Percentiles rank a stretch among this genome's conserved stretches.
Evolutionary conservation across 306 rosid species (phyloP).

Genomic region (Potentilla sterilis): DNA sequence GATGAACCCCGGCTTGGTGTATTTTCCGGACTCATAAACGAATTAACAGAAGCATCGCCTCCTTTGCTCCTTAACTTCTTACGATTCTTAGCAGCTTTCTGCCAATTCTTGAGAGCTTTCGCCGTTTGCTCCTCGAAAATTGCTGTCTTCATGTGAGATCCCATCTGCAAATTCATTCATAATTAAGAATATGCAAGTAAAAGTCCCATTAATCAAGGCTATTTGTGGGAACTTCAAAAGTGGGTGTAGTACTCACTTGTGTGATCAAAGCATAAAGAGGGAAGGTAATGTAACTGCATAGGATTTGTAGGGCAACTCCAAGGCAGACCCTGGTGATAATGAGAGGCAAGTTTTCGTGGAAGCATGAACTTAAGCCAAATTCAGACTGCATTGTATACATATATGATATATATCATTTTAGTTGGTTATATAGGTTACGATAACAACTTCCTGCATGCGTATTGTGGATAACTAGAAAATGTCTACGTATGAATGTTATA

Average conservation of each 20-base stretch:
- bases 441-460: too few species aligned
- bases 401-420: neutral
- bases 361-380: slow-evolving; percentile 52
- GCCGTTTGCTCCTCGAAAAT: slow-evolving; percentile 71
- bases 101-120: slow-evolving; percentile 69
- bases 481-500: neutral
- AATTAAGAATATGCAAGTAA: neutral
- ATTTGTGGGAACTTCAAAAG: neutral
- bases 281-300: slow-evolving; percentile 67
- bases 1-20: slow-evolving; percentile 63
- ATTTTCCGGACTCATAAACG: slow-evolving; percentile 49
- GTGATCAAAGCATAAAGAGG: slow-evolving; percentile 63
- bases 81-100: slow-evolving; percentile 42
- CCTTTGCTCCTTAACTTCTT: slow-evolving; percentile 35
- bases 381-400: slow-evolving; percentile 39
- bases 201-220: neutral
- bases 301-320: slow-evolving; percentile 51
- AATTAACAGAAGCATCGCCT: slow-evolving; percentile 21
- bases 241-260: slow-evolving; percentile 39
- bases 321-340: slow-evolving; percentile 43
- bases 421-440: neutral
- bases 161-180: slow-evolving; percentile 47
- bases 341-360: slow-evolving; percentile 50
- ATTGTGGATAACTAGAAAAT: neutral
- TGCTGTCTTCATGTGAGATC: slow-evolving; percentile 65